Base-by-base conservation (phyloP, 2,329 filamentous ascomycete genomes). In the Beauveria medogensis region DNA sequence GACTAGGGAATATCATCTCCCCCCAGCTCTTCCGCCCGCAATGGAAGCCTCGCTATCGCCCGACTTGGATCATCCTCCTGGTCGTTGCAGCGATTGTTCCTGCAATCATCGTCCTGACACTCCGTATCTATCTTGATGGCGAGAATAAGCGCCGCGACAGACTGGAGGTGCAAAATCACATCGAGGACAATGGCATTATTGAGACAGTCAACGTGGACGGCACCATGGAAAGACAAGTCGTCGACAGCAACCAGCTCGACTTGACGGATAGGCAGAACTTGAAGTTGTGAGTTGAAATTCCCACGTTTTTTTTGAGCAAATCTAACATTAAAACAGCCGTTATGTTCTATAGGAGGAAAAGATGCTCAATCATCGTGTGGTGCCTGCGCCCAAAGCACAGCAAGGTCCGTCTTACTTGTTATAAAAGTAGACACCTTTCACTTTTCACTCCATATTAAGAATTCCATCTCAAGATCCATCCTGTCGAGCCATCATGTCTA, bases 381-480 rank as follows among this genome's bases (percentile, higher is more conserved):
- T 16, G 74, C 68, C 8, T 89, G 76, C 12, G 78, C 74, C 37
- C 76, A 69, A 18, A 88, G 73, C 61, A 89, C 75, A 18, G 81
- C 76, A 5, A 75, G 72, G 54, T 86, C 12, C 1, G 2, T 37
- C 5, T 37, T 37, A 6, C 34, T 37, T 1, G 34, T 14, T 37
- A 37, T 2, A 16, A 37, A 37, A 37, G 12, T 34, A 14, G 24
- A 24, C 30, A 34, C 30, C 30, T 34, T 34, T 37, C 2, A 14
- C 34, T 14, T 37, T 10, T 5, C 34, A 16, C 10, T 37, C 34
- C 14, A 6, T 16, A 2, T 6, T 16, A 0, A 6, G 14, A 37
- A 5, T 14, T 2, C 18, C 6, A 20, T 34, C 3, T 18, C 6
- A 8, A 30, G 12, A 20, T n/a, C n/a, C 20, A 20, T n/a, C n/a